These are phyloP conservation scores for Comarum palustre DNA, from an alignment of 306 rosid species.

Conservation along the genomic window DNA sequence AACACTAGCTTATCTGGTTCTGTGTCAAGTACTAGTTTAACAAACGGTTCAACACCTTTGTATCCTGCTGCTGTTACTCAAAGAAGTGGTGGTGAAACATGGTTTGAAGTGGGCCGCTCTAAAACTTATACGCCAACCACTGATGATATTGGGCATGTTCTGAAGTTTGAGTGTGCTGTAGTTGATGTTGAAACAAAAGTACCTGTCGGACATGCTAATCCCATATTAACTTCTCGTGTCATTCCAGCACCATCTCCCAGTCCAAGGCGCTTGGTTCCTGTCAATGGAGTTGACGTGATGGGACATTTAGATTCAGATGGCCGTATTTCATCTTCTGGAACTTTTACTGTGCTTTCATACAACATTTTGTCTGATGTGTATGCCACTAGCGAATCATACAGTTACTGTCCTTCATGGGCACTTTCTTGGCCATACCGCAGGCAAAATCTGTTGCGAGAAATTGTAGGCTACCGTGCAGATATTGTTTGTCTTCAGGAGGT, in stretches of 20 bases:
- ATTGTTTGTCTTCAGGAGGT: slow-evolving; percentile 99
- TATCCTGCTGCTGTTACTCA: slow-evolving; percentile 75
- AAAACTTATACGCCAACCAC: slow-evolving; percentile 84
- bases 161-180: slow-evolving; percentile 87
- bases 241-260: slow-evolving; percentile 93
- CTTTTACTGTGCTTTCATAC: slow-evolving; percentile 90
- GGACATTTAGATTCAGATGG: slow-evolving; percentile 79
- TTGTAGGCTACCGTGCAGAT: slow-evolving; percentile 90
- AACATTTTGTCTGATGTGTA: slow-evolving; percentile 80
- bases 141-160: slow-evolving; percentile 89
- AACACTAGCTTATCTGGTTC: slow-evolving; percentile 57
- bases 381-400: slow-evolving; percentile 72
- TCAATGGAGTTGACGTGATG: slow-evolving; percentile 61
- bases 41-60: slow-evolving; percentile 69
- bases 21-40: slow-evolving; percentile 63
- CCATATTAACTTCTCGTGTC: slow-evolving; percentile 78
- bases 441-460: slow-evolving; percentile 91
- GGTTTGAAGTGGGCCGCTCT: slow-evolving; percentile 81
- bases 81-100: slow-evolving; percentile 83
- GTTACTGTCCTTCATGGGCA: slow-evolving; percentile 97
- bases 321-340: slow-evolving; percentile 61
- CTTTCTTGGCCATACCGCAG: slow-evolving; percentile 99
- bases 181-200: slow-evolving; percentile 70
- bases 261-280: slow-evolving; percentile 67
- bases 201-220: slow-evolving; percentile 58